Percentiles rank a stretch among this genome's conserved stretches.
Evolutionary conservation across 768 basidiomycete genomes (phyloP).

Genomic region (Tylopilus plumbeoviolaceoides): DNA sequence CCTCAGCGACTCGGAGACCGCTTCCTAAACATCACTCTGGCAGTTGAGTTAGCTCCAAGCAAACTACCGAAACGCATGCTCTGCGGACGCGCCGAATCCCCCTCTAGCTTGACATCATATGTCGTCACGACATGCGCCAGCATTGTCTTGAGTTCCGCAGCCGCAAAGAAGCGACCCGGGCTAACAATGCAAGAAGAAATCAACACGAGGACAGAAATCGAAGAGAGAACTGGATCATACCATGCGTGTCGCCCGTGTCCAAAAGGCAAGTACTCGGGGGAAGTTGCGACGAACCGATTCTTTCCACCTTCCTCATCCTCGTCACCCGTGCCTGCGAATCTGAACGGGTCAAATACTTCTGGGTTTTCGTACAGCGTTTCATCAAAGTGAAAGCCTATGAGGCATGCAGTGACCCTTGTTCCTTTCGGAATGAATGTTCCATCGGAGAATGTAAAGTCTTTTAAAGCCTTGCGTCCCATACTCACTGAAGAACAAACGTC

Average conservation of each 20-base stretch:
- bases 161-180: not conserved
- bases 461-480: too few relatives aligned
- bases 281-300: too few relatives aligned
- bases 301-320: constrained; percentile 28
- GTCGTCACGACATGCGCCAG: too few relatives aligned
- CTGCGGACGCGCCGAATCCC: too few relatives aligned
- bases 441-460: constrained; percentile 35
- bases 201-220: too few relatives aligned
- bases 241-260: too few relatives aligned
- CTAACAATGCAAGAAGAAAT: not conserved
- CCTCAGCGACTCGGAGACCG: too few relatives aligned
- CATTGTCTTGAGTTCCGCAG: not conserved
- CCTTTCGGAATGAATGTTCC: constrained; percentile 37
- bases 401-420: constrained; percentile 12
- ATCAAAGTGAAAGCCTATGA: too few relatives aligned
- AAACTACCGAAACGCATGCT: too few relatives aligned
- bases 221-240: constrained; percentile 6
- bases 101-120: not conserved
- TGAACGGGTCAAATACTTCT: constrained; percentile 43
- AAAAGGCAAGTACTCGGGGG: constrained; percentile 32
- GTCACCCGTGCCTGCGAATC: constrained; percentile 39
- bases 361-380: constrained; percentile 35
- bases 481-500: too few relatives aligned
- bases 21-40: too few relatives aligned
- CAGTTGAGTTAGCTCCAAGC: too few relatives aligned